A percentile compares a stretch with the other conserved stretches of the same genome.
Evolutionary conservation across 495 filamentous ascomycete species (phyloP).

Genomic region (Poronia punctata): DNA sequence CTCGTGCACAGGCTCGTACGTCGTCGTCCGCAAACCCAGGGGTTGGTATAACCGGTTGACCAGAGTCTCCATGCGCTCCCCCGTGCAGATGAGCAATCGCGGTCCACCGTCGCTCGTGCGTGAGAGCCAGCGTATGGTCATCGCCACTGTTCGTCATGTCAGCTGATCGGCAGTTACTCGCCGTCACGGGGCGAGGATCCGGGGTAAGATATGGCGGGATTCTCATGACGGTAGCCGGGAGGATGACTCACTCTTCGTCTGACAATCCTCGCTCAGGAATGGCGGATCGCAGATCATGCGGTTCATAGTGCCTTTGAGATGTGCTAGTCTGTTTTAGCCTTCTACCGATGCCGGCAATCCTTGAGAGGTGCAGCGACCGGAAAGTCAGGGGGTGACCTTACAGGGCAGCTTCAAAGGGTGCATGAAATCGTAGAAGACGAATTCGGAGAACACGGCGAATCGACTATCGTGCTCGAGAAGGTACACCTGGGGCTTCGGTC

Average conservation of each 20-base stretch:
- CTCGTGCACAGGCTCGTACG: constrained; percentile 57
- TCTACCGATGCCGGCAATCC: neutral
- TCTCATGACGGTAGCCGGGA: too few relatives aligned
- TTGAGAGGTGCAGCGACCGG: neutral
- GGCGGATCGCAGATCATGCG: constrained; percentile 69
- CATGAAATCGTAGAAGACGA: constrained; percentile 64
- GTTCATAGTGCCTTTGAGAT: constrained; percentile 58
- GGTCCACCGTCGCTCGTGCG: neutral
- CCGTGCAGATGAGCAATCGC: constrained; percentile 60
- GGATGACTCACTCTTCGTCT: constrained; percentile 57
- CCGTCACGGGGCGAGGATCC: too few relatives aligned
- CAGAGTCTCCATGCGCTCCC: constrained; percentile 57
- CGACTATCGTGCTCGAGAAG: constrained; percentile 67
- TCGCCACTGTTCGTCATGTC: constrained; percentile 43
- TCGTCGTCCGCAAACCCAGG: constrained; percentile 47
- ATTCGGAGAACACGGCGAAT: constrained; percentile 64
- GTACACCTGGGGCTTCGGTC: constrained; percentile 38
- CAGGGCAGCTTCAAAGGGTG: constrained; percentile 56
- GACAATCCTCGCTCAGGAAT: constrained; percentile 72
- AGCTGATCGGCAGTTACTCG: too few relatives aligned
- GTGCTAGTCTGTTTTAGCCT: too few relatives aligned
- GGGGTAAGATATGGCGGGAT: too few relatives aligned
- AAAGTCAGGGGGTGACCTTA: constrained; percentile 18
- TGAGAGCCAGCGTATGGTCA: constrained; percentile 63
- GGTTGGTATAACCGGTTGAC: constrained; percentile 45